Evolutionary conservation across 768 basidiomycete species (phyloP), one percentile per base, ranked within the genome.

Genomic region (Suillus placidus): DNA sequence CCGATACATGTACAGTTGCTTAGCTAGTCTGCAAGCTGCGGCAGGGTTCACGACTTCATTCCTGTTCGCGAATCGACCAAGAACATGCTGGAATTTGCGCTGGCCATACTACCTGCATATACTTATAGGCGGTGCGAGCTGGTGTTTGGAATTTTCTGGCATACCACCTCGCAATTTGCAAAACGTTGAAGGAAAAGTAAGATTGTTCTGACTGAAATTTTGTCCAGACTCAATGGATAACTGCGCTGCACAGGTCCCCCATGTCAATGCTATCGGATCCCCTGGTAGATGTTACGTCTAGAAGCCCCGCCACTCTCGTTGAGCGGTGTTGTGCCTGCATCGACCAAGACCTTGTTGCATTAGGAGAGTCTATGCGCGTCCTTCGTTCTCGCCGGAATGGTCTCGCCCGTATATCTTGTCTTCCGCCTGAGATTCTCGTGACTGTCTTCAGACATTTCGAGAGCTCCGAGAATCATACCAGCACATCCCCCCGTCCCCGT

Each of bases 391-490:
- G 32, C 61, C 63, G 66, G 35, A 73, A 73, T 20, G 12, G 56
- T 32, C 38, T 73, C 32, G 73, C 68, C 18, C 63, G 49, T 26
- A 45, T 73, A 26, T 71, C 62, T 47, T 63, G 67, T 30, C 66
- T 74, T 60, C 72, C 74, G 32, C 66, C 70, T 2, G 73, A 71
- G 58, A 51, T 70, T 42, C 72, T 75, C 20, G 64, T 67, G 6
- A 66, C 62, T 23, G 66, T 74, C 66, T 75, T 73, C 56, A 66
- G 71, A 54, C 63, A 62, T 8, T 69, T 45, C 23, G 66, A 30
- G 35, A 51, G 18, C 9, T 32, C 45, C 26, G n/a, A 16, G 30
- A 35, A 23, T 12, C 13, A n/a, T 20, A 16, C 43, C 9, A 45
- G 9, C 20, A 45, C 43, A 45, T 45, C 43, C 6, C 23, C 2